Base-by-base conservation (phyloP, 192 early-diverging fungal genomes). In the Coemansia sp. region DNA sequence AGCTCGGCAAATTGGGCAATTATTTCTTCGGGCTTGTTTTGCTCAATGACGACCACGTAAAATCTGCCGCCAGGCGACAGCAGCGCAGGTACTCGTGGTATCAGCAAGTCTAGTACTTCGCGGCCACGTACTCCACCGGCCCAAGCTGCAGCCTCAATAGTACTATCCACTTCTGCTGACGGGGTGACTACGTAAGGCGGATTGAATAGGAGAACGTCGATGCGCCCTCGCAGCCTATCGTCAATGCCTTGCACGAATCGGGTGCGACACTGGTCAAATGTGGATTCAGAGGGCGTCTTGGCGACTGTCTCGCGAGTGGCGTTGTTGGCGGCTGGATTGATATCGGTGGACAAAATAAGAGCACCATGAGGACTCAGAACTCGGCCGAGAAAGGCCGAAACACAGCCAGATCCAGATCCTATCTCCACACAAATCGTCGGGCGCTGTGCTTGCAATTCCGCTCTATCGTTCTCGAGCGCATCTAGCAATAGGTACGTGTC, bases 101-200 rank as follows among this genome's bases (percentile, higher is more conserved):
- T 68, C 55, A 92, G 68, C 45, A 66, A 61, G 80, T 97, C 92
- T 65, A 94, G 88, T 6, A 98, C 94, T 64, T 93, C 89, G 13
- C 94, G 75, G 11, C 96, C 96, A 61, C 90, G 83, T n/a, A 87
- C 83, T 4, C 96, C 96, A 7, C 96, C 96, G 0, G 96, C 95
- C 96, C 96, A 98, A 0, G 91, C 83, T 0, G 91, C 91, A 20
- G 89, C 92, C 38, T 97, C 91, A 3, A 31, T 34, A 2, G 62
- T 72, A 20, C 42, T 42, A 36, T 75, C 73, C 25, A 96, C 87
- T 50, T 98, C 96, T 16, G 87, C 85, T 8, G 83, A 76, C 1
- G 89, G 83, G 1, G 96, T 98, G 0, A 95, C 88, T 7, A 93
- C 96, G 69, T 99, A 99, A 0, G 96, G 96, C 18, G 96, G 96